phyloP scores from a whole-genome alignment of 768 basidiomycete species.

The Suillus tomentosus region DNA sequence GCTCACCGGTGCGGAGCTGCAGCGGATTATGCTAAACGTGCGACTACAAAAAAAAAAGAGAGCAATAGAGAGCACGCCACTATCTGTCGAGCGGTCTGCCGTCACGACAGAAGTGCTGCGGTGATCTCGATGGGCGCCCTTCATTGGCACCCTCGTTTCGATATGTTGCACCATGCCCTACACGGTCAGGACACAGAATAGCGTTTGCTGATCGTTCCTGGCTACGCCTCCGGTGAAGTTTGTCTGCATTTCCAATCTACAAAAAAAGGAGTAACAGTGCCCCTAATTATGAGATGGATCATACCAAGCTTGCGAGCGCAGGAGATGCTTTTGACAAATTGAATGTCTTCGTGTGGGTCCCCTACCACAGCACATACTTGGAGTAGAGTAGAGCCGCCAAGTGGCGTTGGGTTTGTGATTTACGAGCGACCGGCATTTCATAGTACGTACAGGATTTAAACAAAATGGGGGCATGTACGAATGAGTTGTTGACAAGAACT shows the following conservation, averaged over 20 bases:
- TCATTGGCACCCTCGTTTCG: too few relatives aligned
- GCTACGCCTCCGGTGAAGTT: background rate
- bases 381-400: background rate
- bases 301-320: background rate
- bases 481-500: background rate
- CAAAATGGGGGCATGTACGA: background rate
- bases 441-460: background rate
- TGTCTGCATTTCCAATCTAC: background rate
- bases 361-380: too few relatives aligned
- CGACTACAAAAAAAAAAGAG: background rate
- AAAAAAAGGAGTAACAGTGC: background rate
- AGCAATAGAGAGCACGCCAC: background rate
- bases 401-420: background rate
- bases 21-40: background rate
- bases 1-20: conserved; percentile 1
- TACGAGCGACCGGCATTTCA: background rate
- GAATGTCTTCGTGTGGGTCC: background rate
- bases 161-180: conserved; percentile 2
- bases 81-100: background rate
- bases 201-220: conserved; percentile 7
- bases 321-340: too few relatives aligned
- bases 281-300: background rate
- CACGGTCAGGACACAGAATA: background rate
- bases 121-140: background rate
- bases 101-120: background rate